Percentiles rank a stretch among this genome's conserved stretches.
Evolutionary conservation across 345 rosid species (phyloP).

Genomic region (Hibiscus trionum): DNA sequence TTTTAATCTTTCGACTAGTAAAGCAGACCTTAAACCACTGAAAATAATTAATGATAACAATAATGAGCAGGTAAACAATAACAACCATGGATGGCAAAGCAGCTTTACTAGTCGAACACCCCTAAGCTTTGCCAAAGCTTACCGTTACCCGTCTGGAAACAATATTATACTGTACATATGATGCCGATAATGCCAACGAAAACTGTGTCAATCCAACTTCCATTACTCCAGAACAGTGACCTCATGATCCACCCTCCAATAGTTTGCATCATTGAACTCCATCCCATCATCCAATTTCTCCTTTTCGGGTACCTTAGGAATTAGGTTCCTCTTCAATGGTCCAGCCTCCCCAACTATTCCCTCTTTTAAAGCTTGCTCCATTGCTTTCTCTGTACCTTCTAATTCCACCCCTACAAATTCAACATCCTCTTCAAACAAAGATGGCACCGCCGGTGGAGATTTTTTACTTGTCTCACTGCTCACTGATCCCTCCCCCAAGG

Average conservation of each 20-base stretch:
- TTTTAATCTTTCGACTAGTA: neutral
- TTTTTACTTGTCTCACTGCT: conserved; percentile 29
- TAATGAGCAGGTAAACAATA: conserved; percentile 13
- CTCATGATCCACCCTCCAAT: conserved; percentile 93
- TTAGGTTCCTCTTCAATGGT: conserved; percentile 56
- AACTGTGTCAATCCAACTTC: conserved; percentile 16
- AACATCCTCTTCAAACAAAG: conserved; percentile 92
- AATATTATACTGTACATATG: conserved; percentile 44
- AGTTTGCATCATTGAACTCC: conserved; percentile 86
- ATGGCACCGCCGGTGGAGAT: conserved; percentile 38
- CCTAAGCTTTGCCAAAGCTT: conserved; percentile 8
- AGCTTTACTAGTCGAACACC: conserved; percentile 8
- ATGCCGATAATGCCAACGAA: conserved; percentile 9
- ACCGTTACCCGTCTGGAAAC: conserved; percentile 23
- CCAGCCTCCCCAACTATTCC: conserved; percentile 96
- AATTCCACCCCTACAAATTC: conserved; percentile 89
- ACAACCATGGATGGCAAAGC: conserved; percentile 19
- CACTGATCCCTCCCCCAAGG: conserved; percentile 33
- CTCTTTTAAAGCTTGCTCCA: conserved; percentile 88
- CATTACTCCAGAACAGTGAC: conserved; percentile 70
- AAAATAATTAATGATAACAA: neutral
- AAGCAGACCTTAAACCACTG: neutral
- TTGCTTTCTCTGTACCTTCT: conserved; percentile 90
- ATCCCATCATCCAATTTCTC: conserved; percentile 47
- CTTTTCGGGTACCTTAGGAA: conserved; percentile 43